These are phyloP conservation scores for Lodderomyces margitis DNA, from an alignment of 1,139 yeast species.

Conservation along the genomic window DNA sequence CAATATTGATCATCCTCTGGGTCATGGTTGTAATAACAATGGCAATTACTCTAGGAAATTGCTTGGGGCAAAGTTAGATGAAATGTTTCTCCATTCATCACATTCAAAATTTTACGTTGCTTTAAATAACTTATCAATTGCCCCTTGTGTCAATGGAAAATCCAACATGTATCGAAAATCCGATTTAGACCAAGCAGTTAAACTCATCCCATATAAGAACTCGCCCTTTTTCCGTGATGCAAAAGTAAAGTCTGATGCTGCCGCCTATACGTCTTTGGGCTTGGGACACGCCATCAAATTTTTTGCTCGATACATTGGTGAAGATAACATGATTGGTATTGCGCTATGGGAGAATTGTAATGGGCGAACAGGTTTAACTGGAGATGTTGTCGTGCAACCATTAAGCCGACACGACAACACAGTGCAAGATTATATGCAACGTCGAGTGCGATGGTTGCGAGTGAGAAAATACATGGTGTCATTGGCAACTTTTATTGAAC, in stretches of 20 bases:
- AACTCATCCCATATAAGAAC: constrained; percentile 24
- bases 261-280: constrained; percentile 27
- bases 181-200: constrained; percentile 66
- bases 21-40: constrained; percentile 13
- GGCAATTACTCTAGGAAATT: constrained; percentile 19
- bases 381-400: constrained; percentile 81
- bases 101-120: constrained; percentile 84
- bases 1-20: constrained; percentile 9
- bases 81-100: constrained; percentile 79
- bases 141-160: constrained; percentile 94
- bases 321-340: constrained; percentile 90
- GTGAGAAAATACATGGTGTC: constrained; percentile 89
- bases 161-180: constrained; percentile 74
- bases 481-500: constrained; percentile 81
- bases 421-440: constrained; percentile 54
- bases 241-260: constrained; percentile 33
- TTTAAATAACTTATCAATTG: constrained; percentile 70
- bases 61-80: constrained; percentile 75
- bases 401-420: constrained; percentile 45
- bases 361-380: constrained; percentile 75
- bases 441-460: constrained; percentile 83
- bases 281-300: constrained; percentile 58
- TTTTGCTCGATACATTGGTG: constrained; percentile 84
- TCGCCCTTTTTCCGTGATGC: constrained; percentile 33
- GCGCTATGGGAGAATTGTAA: constrained; percentile 71